Conservation (phyloP, 2,329 filamentous ascomycete species). For the Epichloe gansuensis region DNA sequence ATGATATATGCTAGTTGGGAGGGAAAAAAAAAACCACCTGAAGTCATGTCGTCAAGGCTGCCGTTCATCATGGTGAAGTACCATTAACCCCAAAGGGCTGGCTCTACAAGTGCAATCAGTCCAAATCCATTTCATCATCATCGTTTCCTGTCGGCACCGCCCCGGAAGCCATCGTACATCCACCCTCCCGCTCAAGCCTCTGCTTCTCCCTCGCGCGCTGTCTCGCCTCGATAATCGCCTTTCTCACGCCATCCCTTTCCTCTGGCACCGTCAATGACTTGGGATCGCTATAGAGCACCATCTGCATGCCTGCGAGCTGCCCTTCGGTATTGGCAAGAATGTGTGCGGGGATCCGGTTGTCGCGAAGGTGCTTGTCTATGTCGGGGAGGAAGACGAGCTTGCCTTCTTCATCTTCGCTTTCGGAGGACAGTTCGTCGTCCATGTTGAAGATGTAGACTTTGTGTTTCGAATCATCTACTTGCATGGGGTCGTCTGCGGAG, state of each 20-base stretch:
- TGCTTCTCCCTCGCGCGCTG: slow-evolving; percentile 51
- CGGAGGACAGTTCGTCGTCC: slow-evolving; percentile 65
- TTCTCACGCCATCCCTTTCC: slow-evolving; percentile 65
- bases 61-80: not conserved
- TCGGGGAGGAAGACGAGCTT: slow-evolving; percentile 70
- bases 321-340: slow-evolving; percentile 46
- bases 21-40: not conserved
- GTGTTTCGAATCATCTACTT: slow-evolving; percentile 73
- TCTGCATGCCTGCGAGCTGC: slow-evolving; percentile 49
- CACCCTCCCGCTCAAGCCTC: slow-evolving; percentile 24
- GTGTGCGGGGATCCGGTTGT: slow-evolving; percentile 55
- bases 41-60: too few species aligned
- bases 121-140: slow-evolving; percentile 56
- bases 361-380: slow-evolving; percentile 66
- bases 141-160: slow-evolving; percentile 25
- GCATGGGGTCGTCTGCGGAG: slow-evolving; percentile 52
- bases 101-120: slow-evolving; percentile 20
- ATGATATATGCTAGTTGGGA: not conserved
- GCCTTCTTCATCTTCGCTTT: slow-evolving; percentile 33
- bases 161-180: not conserved
- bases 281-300: slow-evolving; percentile 78
- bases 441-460: slow-evolving; percentile 86
- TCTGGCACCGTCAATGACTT: slow-evolving; percentile 61
- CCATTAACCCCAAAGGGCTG: not conserved
- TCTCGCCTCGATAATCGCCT: slow-evolving; percentile 70